A percentile compares a stretch with the other conserved stretches of the same genome.
Conservation (phyloP, 2,329 filamentous ascomycete species). For the Diaporthe longicolla region DNA sequence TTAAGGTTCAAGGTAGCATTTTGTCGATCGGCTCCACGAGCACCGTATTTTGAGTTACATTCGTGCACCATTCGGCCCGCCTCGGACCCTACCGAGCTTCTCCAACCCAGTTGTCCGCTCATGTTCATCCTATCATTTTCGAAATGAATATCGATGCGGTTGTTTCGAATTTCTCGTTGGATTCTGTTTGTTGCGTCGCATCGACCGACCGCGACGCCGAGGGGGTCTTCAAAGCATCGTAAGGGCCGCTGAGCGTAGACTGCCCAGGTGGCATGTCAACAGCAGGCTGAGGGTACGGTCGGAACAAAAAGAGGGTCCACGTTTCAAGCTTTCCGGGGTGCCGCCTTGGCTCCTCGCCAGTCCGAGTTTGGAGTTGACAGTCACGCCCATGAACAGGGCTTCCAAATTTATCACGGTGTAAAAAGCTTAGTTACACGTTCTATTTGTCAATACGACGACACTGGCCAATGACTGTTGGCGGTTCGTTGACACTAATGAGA, state of each 20-base stretch:
- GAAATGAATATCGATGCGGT: neutral
- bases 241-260: neutral
- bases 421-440: neutral
- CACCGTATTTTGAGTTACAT: conserved; percentile 11
- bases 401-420: conserved; percentile 2
- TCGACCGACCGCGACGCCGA: neutral
- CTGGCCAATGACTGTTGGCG: neutral
- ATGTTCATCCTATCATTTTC: neutral
- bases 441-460: neutral
- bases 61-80: conserved; percentile 8
- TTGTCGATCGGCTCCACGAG: conserved; percentile 21
- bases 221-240: neutral
- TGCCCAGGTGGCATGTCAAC: neutral
- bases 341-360: conserved; percentile 6
- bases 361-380: conserved; percentile 3
- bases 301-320: conserved; percentile 14
- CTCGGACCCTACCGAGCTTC: conserved; percentile 29
- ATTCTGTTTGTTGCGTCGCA: neutral
- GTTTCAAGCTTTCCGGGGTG: conserved; percentile 29
- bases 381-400: neutral
- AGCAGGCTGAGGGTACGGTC: neutral
- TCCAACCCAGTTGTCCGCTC: neutral
- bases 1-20: conserved; percentile 17
- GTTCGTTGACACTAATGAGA: neutral
- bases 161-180: no score